A percentile compares a stretch with the other conserved stretches of the same genome.
Evolutionary conservation across 139 green algal species (phyloP).

Genomic region (Nannochloris sp.): DNA sequence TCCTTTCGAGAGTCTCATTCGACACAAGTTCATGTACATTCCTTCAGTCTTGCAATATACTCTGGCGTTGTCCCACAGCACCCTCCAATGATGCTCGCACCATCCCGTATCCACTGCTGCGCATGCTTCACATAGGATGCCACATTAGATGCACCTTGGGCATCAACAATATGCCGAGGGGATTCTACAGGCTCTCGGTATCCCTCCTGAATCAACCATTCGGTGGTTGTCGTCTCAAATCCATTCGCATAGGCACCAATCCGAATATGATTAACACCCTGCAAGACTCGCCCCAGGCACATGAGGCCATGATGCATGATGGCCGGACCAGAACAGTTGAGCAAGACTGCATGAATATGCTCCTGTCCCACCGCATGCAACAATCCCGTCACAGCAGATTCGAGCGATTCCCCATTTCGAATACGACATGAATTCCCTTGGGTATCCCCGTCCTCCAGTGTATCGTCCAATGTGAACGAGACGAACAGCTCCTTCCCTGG

Average conservation of each 20-base stretch:
- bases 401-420: background rate
- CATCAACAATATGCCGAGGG: background rate
- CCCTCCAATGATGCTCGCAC: slow-evolving; percentile 44
- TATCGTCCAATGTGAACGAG: slow-evolving; percentile 47
- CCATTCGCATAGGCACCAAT: slow-evolving; percentile 54
- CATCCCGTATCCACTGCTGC: slow-evolving; percentile 17
- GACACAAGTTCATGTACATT: too few species aligned
- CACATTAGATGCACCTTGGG: background rate
- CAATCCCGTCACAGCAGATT: background rate
- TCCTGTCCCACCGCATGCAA: too few species aligned
- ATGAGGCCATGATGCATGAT: too few species aligned
- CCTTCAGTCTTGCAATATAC: slow-evolving; percentile 25
- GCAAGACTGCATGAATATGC: slow-evolving; percentile 25
- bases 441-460: background rate
- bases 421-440: background rate
- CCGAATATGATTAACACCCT: slow-evolving; percentile 3
- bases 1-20: too few species aligned
- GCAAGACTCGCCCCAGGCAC: too few species aligned
- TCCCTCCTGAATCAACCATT: slow-evolving; percentile 32
- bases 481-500: slow-evolving; percentile 40
- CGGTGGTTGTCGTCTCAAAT: slow-evolving; percentile 42
- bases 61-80: slow-evolving; percentile 49
- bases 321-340: slow-evolving; percentile 23
- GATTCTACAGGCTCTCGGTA: background rate
- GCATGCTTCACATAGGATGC: slow-evolving; percentile 31